Conservation (phyloP, 202 grass and related monocot genomes). For the Panicum hallii region DNA sequence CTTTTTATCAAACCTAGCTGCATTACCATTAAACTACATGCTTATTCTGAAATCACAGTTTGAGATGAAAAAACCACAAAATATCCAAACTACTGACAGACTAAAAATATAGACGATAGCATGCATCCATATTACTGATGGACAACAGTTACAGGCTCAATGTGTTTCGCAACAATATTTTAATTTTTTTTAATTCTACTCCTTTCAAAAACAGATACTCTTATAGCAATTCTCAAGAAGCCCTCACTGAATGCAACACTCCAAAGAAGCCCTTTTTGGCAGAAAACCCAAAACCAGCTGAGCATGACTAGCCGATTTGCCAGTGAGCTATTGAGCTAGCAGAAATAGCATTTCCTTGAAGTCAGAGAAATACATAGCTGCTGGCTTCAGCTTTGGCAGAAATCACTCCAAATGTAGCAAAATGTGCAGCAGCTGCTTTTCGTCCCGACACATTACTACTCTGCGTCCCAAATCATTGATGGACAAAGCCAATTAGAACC, state of each 20-base stretch:
- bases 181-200: background rate
- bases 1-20: background rate
- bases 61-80: background rate
- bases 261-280: background rate
- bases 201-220: background rate
- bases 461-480: background rate
- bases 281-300: background rate
- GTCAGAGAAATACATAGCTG: background rate
- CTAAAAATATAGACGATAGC: too few relatives aligned
- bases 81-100: background rate
- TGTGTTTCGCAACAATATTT: background rate
- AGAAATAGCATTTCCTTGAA: background rate
- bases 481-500: background rate
- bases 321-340: background rate
- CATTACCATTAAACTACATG: background rate
- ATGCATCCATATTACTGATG: background rate
- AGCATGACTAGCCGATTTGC: background rate
- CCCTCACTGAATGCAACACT: background rate
- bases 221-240: background rate
- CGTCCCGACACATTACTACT: background rate
- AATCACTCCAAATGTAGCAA: background rate
- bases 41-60: background rate
- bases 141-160: background rate
- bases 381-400: background rate
- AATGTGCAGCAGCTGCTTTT: background rate